phyloP scores from a whole-genome alignment of 2,329 filamentous ascomycete species.

The Colletotrichum incanum region DNA sequence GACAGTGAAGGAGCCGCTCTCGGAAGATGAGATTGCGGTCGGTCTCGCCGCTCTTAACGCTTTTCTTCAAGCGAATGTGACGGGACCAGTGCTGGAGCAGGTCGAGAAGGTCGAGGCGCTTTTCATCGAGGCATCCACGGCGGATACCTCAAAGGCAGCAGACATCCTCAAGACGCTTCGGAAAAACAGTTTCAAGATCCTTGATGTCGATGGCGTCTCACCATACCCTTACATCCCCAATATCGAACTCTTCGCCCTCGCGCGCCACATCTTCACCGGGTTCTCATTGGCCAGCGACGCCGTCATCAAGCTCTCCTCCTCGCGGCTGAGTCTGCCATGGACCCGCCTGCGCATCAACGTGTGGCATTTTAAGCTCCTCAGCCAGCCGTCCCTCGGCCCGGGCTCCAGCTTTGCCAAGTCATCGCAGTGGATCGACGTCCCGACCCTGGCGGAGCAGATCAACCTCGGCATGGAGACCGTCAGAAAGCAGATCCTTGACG shows the following conservation, averaged over 20 bases:
- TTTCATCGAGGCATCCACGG: slow-evolving; percentile 56
- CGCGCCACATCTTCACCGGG: slow-evolving; percentile 65
- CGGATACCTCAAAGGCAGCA: slow-evolving; percentile 38
- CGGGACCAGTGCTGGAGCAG: slow-evolving; percentile 81
- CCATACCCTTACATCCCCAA: slow-evolving; percentile 88
- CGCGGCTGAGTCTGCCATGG: slow-evolving; percentile 66
- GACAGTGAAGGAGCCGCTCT: slow-evolving; percentile 8
- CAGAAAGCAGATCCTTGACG: slow-evolving; percentile 54
- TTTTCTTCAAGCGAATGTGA: slow-evolving; percentile 90
- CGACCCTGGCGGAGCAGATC: slow-evolving; percentile 68
- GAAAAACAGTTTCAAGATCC: slow-evolving; percentile 60
- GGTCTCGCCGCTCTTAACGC: slow-evolving; percentile 81
- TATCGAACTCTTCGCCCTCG: slow-evolving; percentile 87
- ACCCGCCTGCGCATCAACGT: slow-evolving; percentile 80
- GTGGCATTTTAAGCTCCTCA: slow-evolving; percentile 75
- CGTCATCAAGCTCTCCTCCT: slow-evolving; percentile 57
- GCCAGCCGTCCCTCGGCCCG: slow-evolving; percentile 69
- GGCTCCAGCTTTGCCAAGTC: slow-evolving; percentile 71
- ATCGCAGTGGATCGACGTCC: slow-evolving; percentile 73
- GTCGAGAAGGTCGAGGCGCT: slow-evolving; percentile 50
- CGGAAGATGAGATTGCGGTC: slow-evolving; percentile 60
- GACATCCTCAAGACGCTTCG: slow-evolving; percentile 54
- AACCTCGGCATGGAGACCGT: slow-evolving; percentile 60
- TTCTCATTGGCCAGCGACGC: slow-evolving; percentile 45
- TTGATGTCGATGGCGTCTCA: slow-evolving; percentile 88